phyloP scores from a whole-genome alignment of 148 eudicot species.

The Diospyros kaki region DNA sequence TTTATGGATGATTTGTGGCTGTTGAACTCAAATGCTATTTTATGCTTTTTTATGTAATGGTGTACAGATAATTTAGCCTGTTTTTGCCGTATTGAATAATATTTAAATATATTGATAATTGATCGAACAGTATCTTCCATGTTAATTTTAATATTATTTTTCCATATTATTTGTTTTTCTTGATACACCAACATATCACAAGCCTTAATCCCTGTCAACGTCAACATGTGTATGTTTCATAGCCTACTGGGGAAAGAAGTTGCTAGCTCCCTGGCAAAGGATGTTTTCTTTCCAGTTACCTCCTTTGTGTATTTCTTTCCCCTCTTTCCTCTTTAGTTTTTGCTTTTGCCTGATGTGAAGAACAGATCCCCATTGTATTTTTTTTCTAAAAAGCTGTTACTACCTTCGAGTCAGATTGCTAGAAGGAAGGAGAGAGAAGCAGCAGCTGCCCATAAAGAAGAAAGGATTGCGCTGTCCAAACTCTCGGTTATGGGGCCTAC shows the following conservation, averaged over 20 bases:
- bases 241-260: not conserved
- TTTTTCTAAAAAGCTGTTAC: conserved; percentile 4
- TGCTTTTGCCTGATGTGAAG: not conserved
- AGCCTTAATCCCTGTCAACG: no score
- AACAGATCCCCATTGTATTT: not conserved
- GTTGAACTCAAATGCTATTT: no score
- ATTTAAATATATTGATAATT: no score
- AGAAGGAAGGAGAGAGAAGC: conserved; percentile 53
- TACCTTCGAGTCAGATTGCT: conserved; percentile 30
- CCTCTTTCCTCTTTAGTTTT: not conserved
- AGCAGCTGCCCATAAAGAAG: conserved; percentile 42
- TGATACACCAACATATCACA: no score
- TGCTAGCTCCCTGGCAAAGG: not conserved
- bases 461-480: conserved; percentile 28
- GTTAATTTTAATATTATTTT: no score
- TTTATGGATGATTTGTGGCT: no score
- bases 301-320: not conserved
- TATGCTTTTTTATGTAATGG: no score
- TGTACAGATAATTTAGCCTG: no score
- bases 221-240: no score
- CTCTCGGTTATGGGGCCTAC: conserved; percentile 23
- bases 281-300: not conserved
- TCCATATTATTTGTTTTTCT: no score
- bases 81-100: no score
- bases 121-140: no score